phyloP scores from a whole-genome alignment of 2,329 filamentous ascomycete genomes.

The Elsinoe batatas region DNA sequence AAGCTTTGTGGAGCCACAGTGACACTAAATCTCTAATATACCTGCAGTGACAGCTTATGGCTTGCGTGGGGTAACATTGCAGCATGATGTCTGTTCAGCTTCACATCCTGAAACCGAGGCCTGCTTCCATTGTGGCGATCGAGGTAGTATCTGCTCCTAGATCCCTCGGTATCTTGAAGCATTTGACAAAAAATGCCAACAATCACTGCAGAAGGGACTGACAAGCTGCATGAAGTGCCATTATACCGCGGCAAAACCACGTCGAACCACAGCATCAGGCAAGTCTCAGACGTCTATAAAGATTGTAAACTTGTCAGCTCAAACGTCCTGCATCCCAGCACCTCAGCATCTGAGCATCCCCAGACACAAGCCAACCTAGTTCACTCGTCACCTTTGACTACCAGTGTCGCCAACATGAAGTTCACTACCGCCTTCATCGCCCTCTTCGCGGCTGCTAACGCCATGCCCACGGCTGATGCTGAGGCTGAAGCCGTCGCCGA shows the following conservation, averaged over 20 bases:
- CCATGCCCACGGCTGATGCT: not conserved
- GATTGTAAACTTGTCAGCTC: not conserved
- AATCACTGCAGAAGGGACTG: not conserved
- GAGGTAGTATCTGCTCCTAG: not conserved
- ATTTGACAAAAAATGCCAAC: not conserved
- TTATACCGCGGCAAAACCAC: not conserved
- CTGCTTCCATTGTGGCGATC: not conserved
- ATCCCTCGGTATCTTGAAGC: not conserved
- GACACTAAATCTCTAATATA: not conserved
- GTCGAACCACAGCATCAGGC: not conserved
- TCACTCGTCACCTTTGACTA: not conserved
- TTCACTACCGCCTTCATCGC: conserved; percentile 4
- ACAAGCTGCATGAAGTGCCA: not conserved
- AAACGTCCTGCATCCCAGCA: not conserved
- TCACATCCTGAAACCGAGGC: conserved; percentile 6
- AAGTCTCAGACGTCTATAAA: not conserved
- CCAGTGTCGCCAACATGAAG: not conserved
- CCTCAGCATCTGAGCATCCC: not conserved
- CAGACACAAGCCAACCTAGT: not conserved
- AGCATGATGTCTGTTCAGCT: not conserved
- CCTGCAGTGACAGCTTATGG: not conserved
- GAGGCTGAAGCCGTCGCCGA: conserved; percentile 1
- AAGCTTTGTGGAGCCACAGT: conserved; percentile 5
- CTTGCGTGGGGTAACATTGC: not conserved
- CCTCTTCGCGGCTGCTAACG: conserved; percentile 4